phyloP scores from a whole-genome alignment of 768 basidiomycete species.

The Boletus sp. region DNA sequence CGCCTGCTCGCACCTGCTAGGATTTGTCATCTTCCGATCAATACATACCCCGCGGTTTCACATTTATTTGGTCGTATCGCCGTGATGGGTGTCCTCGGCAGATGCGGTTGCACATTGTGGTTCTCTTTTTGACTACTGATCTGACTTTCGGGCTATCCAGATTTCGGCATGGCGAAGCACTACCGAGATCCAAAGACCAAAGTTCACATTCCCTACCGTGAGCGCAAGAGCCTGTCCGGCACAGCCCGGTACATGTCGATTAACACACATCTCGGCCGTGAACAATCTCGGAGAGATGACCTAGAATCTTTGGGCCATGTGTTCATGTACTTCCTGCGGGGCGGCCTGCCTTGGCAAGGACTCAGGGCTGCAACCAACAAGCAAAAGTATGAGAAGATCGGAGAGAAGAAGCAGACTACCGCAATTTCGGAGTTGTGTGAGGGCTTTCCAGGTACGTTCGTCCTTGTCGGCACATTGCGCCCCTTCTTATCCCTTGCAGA shows the following conservation, averaged over 20 bases:
- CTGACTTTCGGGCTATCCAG: constrained; percentile 37
- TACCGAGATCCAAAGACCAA: constrained; percentile 98
- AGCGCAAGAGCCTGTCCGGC: constrained; percentile 93
- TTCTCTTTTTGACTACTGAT: background rate
- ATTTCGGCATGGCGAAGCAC: constrained; percentile 99
- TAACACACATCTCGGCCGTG: constrained; percentile 96
- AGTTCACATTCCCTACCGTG: constrained; percentile 98
- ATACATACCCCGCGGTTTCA: background rate
- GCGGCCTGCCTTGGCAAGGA: constrained; percentile 97
- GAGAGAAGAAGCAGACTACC: constrained; percentile 97
- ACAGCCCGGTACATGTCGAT: constrained; percentile 99
- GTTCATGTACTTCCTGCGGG: constrained; percentile 98
- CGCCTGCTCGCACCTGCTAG: background rate
- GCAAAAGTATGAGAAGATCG: constrained; percentile 99
- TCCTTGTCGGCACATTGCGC: background rate
- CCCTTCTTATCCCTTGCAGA: constrained; percentile 38
- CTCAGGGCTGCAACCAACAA: constrained; percentile 98
- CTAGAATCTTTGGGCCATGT: constrained; percentile 97
- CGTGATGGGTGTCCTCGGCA: background rate
- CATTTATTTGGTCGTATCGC: background rate
- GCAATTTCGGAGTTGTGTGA: constrained; percentile 91
- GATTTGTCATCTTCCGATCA: constrained; percentile 7
- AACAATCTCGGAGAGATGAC: constrained; percentile 93
- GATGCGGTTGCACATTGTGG: background rate
- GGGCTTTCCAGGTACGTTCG: constrained; percentile 78